Conservation (phyloP, 2,329 filamentous ascomycete species). For the Metarhizium sp. region DNA sequence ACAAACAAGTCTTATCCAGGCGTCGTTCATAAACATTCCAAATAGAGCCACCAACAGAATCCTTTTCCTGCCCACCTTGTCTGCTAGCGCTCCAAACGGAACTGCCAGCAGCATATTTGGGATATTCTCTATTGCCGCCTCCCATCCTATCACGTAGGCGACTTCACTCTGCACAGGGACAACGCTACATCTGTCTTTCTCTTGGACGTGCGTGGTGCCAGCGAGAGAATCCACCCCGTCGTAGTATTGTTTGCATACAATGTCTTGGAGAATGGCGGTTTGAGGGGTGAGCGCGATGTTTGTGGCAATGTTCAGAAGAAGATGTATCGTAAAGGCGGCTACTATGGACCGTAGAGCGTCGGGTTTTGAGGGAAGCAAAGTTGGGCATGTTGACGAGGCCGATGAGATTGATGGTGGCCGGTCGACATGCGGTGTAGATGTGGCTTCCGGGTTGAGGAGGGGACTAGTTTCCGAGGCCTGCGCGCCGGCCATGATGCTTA, state of each 20-base stretch:
- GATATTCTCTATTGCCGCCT: slow-evolving; percentile 7
- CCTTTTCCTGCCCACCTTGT: slow-evolving; percentile 11
- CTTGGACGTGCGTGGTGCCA: no score
- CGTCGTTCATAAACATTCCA: slow-evolving; percentile 8
- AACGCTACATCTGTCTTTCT: no score
- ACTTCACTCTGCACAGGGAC: slow-evolving; percentile 3
- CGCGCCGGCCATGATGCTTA: neutral
- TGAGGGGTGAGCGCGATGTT: no score
- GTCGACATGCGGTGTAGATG: neutral
- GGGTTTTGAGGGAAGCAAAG: no score
- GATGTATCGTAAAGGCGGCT: neutral
- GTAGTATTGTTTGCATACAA: no score
- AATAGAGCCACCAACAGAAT: slow-evolving; percentile 9
- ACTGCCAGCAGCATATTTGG: slow-evolving; percentile 7
- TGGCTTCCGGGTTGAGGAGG: neutral
- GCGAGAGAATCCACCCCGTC: no score
- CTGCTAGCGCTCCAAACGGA: slow-evolving; percentile 3
- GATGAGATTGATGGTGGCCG: neutral
- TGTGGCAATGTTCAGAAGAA: no score
- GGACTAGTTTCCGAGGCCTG: neutral
- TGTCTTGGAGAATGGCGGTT: no score
- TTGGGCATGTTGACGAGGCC: no score
- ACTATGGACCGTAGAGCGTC: slow-evolving; percentile 1
- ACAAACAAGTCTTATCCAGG: slow-evolving; percentile 4
- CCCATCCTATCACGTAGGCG: slow-evolving; percentile 10